Evolutionary conservation across 2,329 filamentous ascomycete genomes (phyloP).

Genomic region (Fusarium duplospermum): DNA sequence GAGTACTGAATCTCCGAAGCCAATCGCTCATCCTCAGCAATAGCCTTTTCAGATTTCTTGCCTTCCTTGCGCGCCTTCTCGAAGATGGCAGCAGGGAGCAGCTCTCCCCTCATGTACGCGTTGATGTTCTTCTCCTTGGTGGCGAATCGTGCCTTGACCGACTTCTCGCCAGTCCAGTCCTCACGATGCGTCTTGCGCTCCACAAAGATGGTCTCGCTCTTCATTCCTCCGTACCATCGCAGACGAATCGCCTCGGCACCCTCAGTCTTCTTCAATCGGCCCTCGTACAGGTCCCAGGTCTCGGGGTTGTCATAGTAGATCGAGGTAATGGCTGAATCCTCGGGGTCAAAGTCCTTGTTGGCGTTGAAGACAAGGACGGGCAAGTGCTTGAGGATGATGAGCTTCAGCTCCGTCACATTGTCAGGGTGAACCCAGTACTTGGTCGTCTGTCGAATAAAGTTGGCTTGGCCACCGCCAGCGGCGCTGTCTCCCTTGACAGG

Average conservation of each 20-base stretch:
- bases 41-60: constrained; percentile 92
- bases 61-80: constrained; percentile 96
- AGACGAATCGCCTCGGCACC: constrained; percentile 96
- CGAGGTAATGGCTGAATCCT: constrained; percentile 95
- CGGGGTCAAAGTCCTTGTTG: constrained; percentile 92
- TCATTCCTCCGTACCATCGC: constrained; percentile 98
- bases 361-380: constrained; percentile 97
- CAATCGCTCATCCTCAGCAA: constrained; percentile 89
- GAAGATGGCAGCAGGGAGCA: constrained; percentile 89
- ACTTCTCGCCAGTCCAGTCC: constrained; percentile 99
- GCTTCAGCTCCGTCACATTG: constrained; percentile 97
- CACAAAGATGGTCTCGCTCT: constrained; percentile 93
- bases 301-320: constrained; percentile 98
- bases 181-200: constrained; percentile 98
- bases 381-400: constrained; percentile 97
- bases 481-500: constrained; percentile 92
- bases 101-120: constrained; percentile 83
- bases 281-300: constrained; percentile 93
- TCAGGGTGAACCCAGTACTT: constrained; percentile 99
- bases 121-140: constrained; percentile 99
- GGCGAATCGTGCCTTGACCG: constrained; percentile 95
- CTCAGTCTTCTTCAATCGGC: constrained; percentile 96
- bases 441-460: constrained; percentile 95
- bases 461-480: constrained; percentile 91
- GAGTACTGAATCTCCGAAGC: constrained; percentile 95